These are phyloP conservation scores for Scedosporium dehoogii DNA, from an alignment of 2,329 filamentous ascomycete genomes.

Conservation along the genomic window DNA sequence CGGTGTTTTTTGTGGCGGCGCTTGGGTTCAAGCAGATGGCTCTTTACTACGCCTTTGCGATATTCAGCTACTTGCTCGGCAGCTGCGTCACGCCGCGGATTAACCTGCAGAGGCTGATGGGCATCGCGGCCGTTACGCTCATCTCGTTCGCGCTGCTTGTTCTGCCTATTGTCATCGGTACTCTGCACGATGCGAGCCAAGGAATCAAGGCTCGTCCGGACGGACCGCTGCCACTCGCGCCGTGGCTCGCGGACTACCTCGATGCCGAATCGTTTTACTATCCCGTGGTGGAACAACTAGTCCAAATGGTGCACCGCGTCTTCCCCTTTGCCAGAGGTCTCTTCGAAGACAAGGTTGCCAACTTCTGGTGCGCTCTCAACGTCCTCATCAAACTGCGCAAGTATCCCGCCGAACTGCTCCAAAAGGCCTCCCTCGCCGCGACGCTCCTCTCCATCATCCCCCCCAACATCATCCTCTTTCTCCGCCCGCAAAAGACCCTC, in stretches of 20 bases:
- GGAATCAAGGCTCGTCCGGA: conserved; percentile 49
- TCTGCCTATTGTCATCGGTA: conserved; percentile 63
- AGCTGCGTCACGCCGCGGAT: conserved; percentile 70
- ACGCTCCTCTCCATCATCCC: conserved; percentile 71
- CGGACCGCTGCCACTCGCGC: conserved; percentile 51
- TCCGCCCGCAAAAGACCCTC: conserved; percentile 65
- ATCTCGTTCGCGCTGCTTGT: conserved; percentile 66
- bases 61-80: conserved; percentile 86
- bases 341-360: conserved; percentile 98
- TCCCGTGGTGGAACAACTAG: conserved; percentile 64
- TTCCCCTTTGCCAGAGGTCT: conserved; percentile 94
- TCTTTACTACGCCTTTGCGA: conserved; percentile 86
- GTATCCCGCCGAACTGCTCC: conserved; percentile 62
- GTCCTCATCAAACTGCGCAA: conserved; percentile 77
- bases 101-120: conserved; percentile 57
- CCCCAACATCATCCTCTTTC: conserved; percentile 69
- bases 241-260: conserved; percentile 45
- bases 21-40: conserved; percentile 99
- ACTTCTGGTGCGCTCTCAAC: conserved; percentile 93
- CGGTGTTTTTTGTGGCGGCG: conserved; percentile 85
- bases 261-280: conserved; percentile 62
- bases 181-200: conserved; percentile 56
- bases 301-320: conserved; percentile 81
- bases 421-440: conserved; percentile 62
- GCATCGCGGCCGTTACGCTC: conserved; percentile 64